phyloP scores from a whole-genome alignment of 306 rosid species.

The Pterocarpus macrocarpus region DNA sequence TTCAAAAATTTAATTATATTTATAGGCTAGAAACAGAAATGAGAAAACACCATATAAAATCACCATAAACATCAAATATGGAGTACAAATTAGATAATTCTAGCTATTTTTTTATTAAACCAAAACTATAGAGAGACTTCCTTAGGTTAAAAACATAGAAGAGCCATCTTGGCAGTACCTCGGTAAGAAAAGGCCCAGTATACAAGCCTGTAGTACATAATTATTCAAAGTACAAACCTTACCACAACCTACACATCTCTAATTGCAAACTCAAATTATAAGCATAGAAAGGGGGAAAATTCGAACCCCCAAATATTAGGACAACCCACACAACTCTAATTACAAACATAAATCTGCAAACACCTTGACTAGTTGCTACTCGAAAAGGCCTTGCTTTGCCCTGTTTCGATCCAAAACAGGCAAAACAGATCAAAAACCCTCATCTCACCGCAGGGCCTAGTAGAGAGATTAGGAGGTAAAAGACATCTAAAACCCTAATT shows the following conservation, averaged over 20 bases:
- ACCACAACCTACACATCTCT: not conserved
- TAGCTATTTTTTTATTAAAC: not conserved
- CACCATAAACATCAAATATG: not conserved
- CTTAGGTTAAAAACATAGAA: not conserved
- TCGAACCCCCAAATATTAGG: not conserved
- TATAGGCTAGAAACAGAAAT: not conserved
- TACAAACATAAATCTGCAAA: not conserved
- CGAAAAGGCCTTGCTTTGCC: not conserved
- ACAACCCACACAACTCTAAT: not conserved
- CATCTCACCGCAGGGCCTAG: not conserved
- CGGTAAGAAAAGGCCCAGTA: not conserved
- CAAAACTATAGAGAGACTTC: not conserved
- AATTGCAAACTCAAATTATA: not conserved
- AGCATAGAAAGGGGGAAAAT: not conserved
- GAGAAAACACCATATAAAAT: not conserved
- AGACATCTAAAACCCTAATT: conserved; percentile 49
- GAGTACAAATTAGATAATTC: not conserved
- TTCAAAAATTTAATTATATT: not conserved
- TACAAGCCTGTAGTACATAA: not conserved
- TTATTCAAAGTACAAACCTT: not conserved
- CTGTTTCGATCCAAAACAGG: not conserved
- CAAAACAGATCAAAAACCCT: conserved; percentile 34
- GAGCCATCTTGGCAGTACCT: not conserved
- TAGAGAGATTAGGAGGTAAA: not conserved
- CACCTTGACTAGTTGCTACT: too few species aligned